Conservation (phyloP, 495 filamentous ascomycete genomes). For the Clohesyomyces aquaticus region DNA sequence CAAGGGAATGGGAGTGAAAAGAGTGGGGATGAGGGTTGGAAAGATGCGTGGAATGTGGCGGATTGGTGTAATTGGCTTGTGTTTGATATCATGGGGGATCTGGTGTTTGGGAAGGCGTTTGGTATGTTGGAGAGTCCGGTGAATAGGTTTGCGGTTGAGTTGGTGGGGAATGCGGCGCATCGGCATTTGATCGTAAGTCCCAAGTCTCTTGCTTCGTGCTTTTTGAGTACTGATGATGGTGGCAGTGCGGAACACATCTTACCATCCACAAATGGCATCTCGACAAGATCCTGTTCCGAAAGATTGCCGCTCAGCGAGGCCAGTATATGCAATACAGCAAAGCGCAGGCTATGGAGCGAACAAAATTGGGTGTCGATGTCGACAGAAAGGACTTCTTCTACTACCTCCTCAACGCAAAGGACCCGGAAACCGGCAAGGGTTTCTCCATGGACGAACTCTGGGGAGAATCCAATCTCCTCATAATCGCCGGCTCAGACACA, state of each 20-base stretch:
- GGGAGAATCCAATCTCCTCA: constrained; percentile 47
- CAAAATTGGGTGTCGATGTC: constrained; percentile 44
- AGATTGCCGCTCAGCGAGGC: constrained; percentile 60
- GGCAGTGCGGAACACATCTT: constrained; percentile 63
- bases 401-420: constrained; percentile 44
- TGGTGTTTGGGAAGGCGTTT: constrained; percentile 73
- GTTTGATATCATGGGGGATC: constrained; percentile 74
- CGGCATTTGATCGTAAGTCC: constrained; percentile 50
- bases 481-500: constrained; percentile 46
- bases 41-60: constrained; percentile 53
- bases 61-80: constrained; percentile 68
- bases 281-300: constrained; percentile 62
- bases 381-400: constrained; percentile 48
- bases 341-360: constrained; percentile 60
- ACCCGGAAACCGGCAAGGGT: constrained; percentile 47
- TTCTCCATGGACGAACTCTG: constrained; percentile 46
- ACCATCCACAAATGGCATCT: constrained; percentile 58
- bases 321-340: constrained; percentile 65
- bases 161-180: constrained; percentile 55
- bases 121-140: constrained; percentile 66
- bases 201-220: background rate
- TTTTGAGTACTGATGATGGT: constrained; percentile 13
- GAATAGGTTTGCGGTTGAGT: constrained; percentile 61
- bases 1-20: background rate
- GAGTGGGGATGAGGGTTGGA: constrained; percentile 25